A percentile compares a stretch with the other conserved stretches of the same genome.
Evolutionary conservation across 164 flowering plant genomes (phyloP).

Genomic region (Umbilicus rupestris): DNA sequence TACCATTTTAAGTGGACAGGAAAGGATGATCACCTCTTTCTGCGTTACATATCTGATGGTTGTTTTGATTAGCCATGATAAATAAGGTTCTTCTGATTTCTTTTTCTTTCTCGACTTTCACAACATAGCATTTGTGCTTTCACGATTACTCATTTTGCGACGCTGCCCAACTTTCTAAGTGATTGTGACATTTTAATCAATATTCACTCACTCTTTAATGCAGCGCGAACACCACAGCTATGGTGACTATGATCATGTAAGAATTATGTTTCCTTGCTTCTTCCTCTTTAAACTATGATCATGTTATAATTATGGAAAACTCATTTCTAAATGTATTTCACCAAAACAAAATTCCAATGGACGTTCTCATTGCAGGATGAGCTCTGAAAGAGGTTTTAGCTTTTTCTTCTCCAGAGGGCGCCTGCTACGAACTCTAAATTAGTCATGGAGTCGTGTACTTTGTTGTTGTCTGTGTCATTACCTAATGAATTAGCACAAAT

Average conservation of each 20-base stretch:
- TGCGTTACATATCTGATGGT: no score
- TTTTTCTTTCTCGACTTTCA: no score
- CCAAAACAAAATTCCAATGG: not conserved
- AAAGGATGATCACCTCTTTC: no score
- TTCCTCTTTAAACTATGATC: not conserved
- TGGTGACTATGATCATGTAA: conserved; percentile 33
- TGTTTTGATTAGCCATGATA: no score
- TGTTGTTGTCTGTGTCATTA: no score
- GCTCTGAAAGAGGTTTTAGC: not conserved
- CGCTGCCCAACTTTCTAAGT: not conserved
- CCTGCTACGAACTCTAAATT: no score
- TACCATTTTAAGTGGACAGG: not conserved
- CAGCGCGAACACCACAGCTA: conserved; percentile 18
- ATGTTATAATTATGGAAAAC: not conserved
- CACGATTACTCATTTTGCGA: not conserved
- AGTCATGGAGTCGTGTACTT: no score
- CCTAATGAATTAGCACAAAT: no score
- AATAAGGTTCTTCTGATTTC: no score
- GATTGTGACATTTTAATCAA: not conserved
- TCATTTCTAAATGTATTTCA: no score
- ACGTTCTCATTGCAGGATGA: conserved; percentile 8
- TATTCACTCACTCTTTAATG: conserved; percentile 1
- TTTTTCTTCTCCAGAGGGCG: not conserved
- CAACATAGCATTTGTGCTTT: no score
- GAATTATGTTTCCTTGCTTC: not conserved